Conservation (phyloP, 495 filamentous ascomycete species). For the Aspergillus steynii region DNA sequence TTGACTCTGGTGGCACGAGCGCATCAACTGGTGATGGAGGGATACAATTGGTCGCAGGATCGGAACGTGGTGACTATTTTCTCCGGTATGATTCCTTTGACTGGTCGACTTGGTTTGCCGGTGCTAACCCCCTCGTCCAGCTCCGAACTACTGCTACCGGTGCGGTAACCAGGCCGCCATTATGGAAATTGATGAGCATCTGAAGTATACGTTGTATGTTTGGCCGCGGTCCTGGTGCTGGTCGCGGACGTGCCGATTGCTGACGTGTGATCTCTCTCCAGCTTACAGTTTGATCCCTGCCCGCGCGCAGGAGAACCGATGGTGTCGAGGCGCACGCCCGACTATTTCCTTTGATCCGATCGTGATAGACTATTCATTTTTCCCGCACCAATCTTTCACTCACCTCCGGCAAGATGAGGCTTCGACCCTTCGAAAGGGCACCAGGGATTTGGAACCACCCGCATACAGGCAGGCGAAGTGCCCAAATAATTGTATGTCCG, state of each 20-base stretch:
- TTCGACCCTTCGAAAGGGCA: slow-evolving; percentile 29
- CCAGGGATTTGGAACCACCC: slow-evolving; percentile 29
- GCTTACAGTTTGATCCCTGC: slow-evolving; percentile 99
- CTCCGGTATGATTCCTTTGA: slow-evolving; percentile 63
- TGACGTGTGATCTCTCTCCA: slow-evolving; percentile 37
- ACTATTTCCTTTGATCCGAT: slow-evolving; percentile 87
- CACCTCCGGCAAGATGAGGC: slow-evolving; percentile 24
- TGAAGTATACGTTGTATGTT: slow-evolving; percentile 99
- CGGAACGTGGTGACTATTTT: slow-evolving; percentile 98
- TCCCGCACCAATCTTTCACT: slow-evolving; percentile 16
- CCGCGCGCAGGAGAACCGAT: slow-evolving; percentile 96
- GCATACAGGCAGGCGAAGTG: slow-evolving; percentile 33
- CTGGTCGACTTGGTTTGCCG: background rate
- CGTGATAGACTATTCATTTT: slow-evolving; percentile 35
- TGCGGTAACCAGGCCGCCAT: slow-evolving; percentile 99
- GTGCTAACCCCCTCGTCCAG: slow-evolving; percentile 41
- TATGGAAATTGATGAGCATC: slow-evolving; percentile 99
- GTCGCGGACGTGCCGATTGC: background rate
- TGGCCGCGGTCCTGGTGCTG: background rate
- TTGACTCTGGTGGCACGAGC: slow-evolving; percentile 92
- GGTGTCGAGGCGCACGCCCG: slow-evolving; percentile 95
- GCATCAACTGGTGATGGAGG: slow-evolving; percentile 97
- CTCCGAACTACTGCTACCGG: slow-evolving; percentile 96
- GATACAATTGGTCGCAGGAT: slow-evolving; percentile 98
- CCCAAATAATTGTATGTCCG: slow-evolving; percentile 44